These are phyloP conservation scores for Coniochaeta prunicola DNA, from an alignment of 2,329 filamentous ascomycete species.

Conservation along the genomic window DNA sequence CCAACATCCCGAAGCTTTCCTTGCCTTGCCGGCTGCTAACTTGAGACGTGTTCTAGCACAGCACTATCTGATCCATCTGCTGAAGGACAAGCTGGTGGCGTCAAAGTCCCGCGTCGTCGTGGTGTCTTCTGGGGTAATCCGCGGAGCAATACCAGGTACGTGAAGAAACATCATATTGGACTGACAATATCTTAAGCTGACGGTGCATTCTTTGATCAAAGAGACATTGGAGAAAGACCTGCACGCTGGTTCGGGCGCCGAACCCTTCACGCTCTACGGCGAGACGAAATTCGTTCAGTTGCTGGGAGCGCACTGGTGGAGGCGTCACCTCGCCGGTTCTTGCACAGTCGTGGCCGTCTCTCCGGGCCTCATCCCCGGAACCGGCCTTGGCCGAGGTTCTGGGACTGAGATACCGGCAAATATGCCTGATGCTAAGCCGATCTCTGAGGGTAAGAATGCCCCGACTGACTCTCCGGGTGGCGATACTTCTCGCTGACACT, in stretches of 20 bases:
- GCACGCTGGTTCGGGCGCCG: constrained; percentile 27
- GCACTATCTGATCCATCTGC: constrained; percentile 43
- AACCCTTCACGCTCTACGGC: constrained; percentile 24
- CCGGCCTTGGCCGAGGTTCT: constrained; percentile 28
- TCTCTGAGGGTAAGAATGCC: constrained; percentile 33
- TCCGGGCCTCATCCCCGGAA: constrained; percentile 43
- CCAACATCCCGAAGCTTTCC: neutral
- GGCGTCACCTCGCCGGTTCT: constrained; percentile 36
- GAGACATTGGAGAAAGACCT: constrained; percentile 30
- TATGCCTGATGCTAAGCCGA: constrained; percentile 38
- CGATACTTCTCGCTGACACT: neutral
- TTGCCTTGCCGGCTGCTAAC: neutral
- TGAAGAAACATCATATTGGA: neutral
- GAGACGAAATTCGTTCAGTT: constrained; percentile 44
- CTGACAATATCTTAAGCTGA: neutral
- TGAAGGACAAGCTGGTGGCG: constrained; percentile 38
- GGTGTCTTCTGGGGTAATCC: constrained; percentile 42
- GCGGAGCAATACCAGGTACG: constrained; percentile 31
- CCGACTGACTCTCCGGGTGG: too few species aligned
- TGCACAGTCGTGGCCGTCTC: constrained; percentile 44
- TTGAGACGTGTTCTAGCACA: constrained; percentile 30
- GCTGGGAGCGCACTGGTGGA: constrained; percentile 48
- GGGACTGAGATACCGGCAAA: constrained; percentile 19
- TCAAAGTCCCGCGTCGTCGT: constrained; percentile 40
- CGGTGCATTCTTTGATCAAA: constrained; percentile 8